Evolutionary conservation across 1,284 basidiomycete species (phyloP), one percentile per base, ranked within the genome.

Genomic region (Ustilago cynodontis): DNA sequence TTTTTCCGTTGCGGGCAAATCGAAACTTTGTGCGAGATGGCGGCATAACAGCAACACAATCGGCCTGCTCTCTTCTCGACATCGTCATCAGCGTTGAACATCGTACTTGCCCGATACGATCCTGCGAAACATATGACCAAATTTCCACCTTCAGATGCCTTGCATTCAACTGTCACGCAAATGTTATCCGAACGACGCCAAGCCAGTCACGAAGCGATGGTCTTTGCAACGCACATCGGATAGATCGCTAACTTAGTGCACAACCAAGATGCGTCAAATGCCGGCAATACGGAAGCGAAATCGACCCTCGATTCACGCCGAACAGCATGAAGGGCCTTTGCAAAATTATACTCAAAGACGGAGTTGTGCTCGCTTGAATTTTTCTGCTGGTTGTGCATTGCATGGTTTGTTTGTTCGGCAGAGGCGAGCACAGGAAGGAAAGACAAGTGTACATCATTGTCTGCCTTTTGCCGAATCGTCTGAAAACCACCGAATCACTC

Each of bases 331-430:
- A 10, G 18, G 37, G 16, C 18, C 13, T 39, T 18, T 31, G 50
- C 24, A 29, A 22, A 6, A 26, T 22, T 9, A 10, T 50, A 26
- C 16, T n/a, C n/a, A n/a, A n/a, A n/a, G n/a, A n/a, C n/a, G n/a
- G n/a, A n/a, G n/a, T n/a, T n/a, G n/a, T n/a, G n/a, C 41, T 43
- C 41, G 41, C 41, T 20, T 43, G 41, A 43, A 43, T 43, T 10
- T 43, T 43, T 33, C 6, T 11, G 31, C 41, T 43, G 41, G 41
- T 43, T 43, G 41, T 43, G 41, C 41, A 43, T 43, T 28, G 47
- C 47, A 49, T 49, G 24, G 10, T 52, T 52, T 52, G n/a, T 52
- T 33, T 52, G 50, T 52, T 52, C 50, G 50, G 50, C 50, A 52
- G 29, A n/a, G 31, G 28, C 13, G n/a, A 16, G 7, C 14, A 11